phyloP scores from a whole-genome alignment of 768 basidiomycete genomes.

The Termitomyces sp. region DNA sequence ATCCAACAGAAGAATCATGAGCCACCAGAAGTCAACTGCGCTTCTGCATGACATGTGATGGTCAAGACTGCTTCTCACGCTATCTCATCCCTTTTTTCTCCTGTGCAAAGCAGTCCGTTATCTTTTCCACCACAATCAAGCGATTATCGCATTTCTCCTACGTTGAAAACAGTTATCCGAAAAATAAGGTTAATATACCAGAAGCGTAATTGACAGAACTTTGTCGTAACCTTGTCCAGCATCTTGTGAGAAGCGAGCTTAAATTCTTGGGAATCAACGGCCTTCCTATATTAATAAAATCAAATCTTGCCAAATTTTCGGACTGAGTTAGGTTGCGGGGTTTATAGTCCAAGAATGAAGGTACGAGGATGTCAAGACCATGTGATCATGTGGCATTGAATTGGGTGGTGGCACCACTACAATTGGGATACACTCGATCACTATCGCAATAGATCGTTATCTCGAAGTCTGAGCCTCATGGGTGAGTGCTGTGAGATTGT shows the following conservation, averaged over 20 bases:
- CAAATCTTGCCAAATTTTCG: background rate
- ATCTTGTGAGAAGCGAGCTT: conserved; percentile 6
- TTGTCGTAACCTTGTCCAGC: background rate
- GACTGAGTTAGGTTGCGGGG: background rate
- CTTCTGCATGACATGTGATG: conserved; percentile 1
- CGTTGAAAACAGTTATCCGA: background rate
- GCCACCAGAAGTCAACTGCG: conserved; percentile 6
- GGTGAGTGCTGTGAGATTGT: background rate
- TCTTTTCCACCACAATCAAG: background rate
- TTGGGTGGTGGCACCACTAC: background rate
- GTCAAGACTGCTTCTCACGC: background rate
- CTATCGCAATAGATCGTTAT: conserved; percentile 5
- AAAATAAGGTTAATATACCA: background rate
- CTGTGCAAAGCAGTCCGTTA: background rate
- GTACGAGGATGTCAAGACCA: conserved; percentile 6
- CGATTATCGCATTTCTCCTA: background rate
- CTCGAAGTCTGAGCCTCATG: background rate
- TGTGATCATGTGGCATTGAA: conserved; percentile 5
- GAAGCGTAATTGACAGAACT: background rate
- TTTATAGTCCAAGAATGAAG: conserved; percentile 4
- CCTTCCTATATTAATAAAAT: background rate
- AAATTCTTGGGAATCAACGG: background rate
- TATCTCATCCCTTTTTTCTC: background rate
- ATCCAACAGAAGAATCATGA: conserved; percentile 4
- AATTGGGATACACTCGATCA: conserved; percentile 1